Evolutionary conservation across 345 rosid genomes (phyloP), one percentile per base, ranked within the genome.

Genomic region (Lumnitzera racemosa): DNA sequence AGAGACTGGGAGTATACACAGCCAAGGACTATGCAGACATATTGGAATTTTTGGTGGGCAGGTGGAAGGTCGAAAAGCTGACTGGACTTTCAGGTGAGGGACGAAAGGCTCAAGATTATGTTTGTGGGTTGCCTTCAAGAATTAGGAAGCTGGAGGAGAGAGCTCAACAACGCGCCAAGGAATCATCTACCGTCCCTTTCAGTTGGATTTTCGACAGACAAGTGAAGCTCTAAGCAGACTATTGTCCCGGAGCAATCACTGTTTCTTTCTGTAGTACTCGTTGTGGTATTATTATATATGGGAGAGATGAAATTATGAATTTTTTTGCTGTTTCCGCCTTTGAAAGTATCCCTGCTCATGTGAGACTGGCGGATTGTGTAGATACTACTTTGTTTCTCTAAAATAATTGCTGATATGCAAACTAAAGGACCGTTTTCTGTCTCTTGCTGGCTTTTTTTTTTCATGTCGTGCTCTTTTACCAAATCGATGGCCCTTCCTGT

Each of bases 21-120:
- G 94, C 95, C 20, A 82, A 64, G 69, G 98, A 91, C 75, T 91
- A 91, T 14, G 92, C 95, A 0, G 98, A 87, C 60, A 91, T 89
- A 58, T 64, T 89, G 51, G 94, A 92, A 74, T 83, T 87, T 74
- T 74, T 92, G 78, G 92, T 89, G 50, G 88, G 82, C 9, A 81
- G 86, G 56, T 92, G 96, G 98, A 85, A 74, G 63, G 83, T 92
- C 24, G 73, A 61, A 67, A 65, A 73, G 12, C 65, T 89, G 11
- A 79, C 70, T 0, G 96, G 98, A 43, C 85, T 92, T 2, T 87
- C 98, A 2, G 81, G 74, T 0, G 94, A 83, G 61, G 98, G 96
- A n/a, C 76, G 78, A 59, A 78, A 78, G 62, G 98, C 96, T 50
- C 98, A 89, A 54, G 96, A 92, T 5, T 92, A 87, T 49, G 72